Conservation (phyloP, 148 eudicot genomes). For the Oxyria digyna region DNA sequence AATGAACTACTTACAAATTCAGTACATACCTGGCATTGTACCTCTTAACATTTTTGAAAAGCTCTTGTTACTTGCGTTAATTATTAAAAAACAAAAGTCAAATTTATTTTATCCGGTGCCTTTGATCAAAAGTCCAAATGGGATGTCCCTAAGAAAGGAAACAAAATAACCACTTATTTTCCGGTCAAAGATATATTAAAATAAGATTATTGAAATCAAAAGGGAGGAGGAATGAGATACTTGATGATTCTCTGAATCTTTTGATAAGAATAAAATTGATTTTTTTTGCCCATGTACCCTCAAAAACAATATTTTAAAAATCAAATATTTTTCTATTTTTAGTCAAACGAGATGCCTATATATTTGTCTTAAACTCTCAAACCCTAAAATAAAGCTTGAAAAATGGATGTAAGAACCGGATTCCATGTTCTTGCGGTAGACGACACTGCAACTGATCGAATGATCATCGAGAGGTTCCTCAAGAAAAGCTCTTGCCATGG, state of each 20-base stretch:
- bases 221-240: not conserved
- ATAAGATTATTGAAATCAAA: not conserved
- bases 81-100: too few relatives aligned
- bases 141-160: not conserved
- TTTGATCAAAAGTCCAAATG: not conserved
- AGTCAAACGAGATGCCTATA: not conserved
- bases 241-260: not conserved
- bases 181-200: not conserved
- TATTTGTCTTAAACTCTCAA: too few relatives aligned
- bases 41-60: too few relatives aligned
- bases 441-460: constrained; percentile 5
- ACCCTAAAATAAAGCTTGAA: not conserved
- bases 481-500: constrained; percentile 6
- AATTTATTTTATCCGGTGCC: not conserved
- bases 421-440: constrained; percentile 10
- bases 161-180: not conserved
- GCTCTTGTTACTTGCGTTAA: too few relatives aligned
- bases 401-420: not conserved
- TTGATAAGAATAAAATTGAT: not conserved
- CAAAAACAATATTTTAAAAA: not conserved
- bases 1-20: too few relatives aligned
- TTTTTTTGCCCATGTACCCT: not conserved
- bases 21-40: too few relatives aligned
- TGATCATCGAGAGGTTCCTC: constrained; percentile 5
- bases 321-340: not conserved